A percentile compares a stretch with the other conserved stretches of the same genome.
phyloP scores from a whole-genome alignment of 1,284 basidiomycete species.

The Pholiota adiposa region DNA sequence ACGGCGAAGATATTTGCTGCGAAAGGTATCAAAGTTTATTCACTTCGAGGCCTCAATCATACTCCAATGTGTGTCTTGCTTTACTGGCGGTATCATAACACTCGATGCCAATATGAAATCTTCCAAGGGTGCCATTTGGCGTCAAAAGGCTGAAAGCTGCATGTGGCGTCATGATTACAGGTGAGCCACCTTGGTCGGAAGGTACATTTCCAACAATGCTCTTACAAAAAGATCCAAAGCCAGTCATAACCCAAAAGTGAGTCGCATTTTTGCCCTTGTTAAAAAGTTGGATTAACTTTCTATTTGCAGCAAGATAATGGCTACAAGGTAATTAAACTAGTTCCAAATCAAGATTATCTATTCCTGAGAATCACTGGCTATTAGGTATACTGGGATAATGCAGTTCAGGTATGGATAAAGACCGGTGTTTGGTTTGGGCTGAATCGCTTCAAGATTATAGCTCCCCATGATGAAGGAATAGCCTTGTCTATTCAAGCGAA shows the following conservation, averaged over 20 bases:
- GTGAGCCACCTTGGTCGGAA: slow-evolving; percentile 36
- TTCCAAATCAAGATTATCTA: neutral
- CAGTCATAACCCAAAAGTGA: slow-evolving; percentile 84
- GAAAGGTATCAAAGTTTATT: slow-evolving; percentile 68
- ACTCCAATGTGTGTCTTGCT: slow-evolving; percentile 67
- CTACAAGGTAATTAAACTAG: slow-evolving; percentile 61
- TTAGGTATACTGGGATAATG: slow-evolving; percentile 87
- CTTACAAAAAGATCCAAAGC: slow-evolving; percentile 44
- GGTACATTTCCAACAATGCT: neutral
- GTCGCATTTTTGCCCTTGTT: neutral
- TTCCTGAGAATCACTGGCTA: neutral
- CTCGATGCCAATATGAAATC: neutral
- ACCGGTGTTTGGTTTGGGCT: neutral
- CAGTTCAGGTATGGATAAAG: slow-evolving; percentile 61
- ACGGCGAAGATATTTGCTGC: slow-evolving; percentile 72
- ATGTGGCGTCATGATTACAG: slow-evolving; percentile 88
- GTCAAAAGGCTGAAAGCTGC: slow-evolving; percentile 69
- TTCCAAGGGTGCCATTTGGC: slow-evolving; percentile 73
- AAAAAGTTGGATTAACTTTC: neutral
- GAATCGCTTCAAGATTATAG: slow-evolving; percentile 63
- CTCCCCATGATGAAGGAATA: slow-evolving; percentile 80
- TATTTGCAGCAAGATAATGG: slow-evolving; percentile 76
- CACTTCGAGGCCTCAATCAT: slow-evolving; percentile 73
- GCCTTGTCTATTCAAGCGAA: slow-evolving; percentile 65
- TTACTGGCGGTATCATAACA: neutral